phyloP scores from a whole-genome alignment of 331 rosid genomes.

The Acacia pycnantha region DNA sequence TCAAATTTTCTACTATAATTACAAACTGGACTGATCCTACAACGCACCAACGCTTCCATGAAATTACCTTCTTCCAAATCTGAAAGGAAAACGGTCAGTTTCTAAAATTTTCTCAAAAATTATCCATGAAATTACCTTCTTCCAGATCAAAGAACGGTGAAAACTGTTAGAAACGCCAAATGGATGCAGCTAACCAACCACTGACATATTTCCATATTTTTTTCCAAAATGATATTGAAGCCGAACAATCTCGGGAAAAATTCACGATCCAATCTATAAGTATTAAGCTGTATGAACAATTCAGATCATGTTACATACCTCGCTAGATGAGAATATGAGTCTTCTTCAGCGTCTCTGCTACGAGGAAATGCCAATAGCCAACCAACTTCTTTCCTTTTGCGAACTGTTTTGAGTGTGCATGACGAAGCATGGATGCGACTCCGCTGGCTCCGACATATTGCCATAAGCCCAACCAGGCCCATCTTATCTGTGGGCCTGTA shows the following conservation, averaged over 20 bases:
- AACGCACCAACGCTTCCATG: conserved; percentile 71
- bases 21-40: conserved; percentile 42
- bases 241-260: conserved; percentile 1
- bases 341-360: not conserved
- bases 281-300: not conserved
- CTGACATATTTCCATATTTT: not conserved
- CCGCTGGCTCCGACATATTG: not conserved
- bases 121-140: not conserved
- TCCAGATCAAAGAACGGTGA: not conserved
- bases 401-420: not conserved
- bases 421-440: not conserved
- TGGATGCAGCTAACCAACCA: not conserved
- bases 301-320: not conserved
- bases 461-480: not conserved
- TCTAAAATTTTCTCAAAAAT: not conserved
- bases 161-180: not conserved
- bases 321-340: not conserved
- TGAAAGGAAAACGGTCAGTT: not conserved
- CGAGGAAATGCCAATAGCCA: not conserved
- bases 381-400: not conserved
- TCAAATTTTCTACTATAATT: conserved; percentile 21
- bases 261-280: not conserved
- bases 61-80: conserved; percentile 30
- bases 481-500: not conserved
- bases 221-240: not conserved